A percentile compares a stretch with the other conserved stretches of the same genome.
Conservation (phyloP, 495 filamentous ascomycete genomes). For the Lophium mytilinum region DNA sequence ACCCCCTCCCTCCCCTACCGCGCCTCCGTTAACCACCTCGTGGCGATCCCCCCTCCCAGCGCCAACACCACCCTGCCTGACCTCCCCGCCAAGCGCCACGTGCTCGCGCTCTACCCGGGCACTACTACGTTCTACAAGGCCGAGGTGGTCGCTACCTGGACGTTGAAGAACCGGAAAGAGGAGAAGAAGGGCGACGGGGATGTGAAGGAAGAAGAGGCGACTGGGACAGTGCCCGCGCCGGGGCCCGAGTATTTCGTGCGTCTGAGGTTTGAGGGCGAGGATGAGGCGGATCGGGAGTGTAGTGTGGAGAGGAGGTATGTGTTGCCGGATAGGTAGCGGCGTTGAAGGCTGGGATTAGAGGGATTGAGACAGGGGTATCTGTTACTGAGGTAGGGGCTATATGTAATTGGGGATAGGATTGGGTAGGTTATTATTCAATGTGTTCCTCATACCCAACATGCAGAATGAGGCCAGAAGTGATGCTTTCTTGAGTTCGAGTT, state of each 20-base stretch:
- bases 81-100: conserved; percentile 24
- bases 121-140: conserved; percentile 98
- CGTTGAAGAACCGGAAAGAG: background rate
- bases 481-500: too few species aligned
- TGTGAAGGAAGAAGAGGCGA: conserved; percentile 4
- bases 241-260: conserved; percentile 13
- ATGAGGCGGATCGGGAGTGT: conserved; percentile 32
- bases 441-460: too few species aligned
- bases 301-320: conserved; percentile 37
- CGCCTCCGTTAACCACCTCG: conserved; percentile 70
- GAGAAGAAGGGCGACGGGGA: background rate
- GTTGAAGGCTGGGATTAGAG: background rate
- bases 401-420: background rate
- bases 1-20: conserved; percentile 51
- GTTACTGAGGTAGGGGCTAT: background rate
- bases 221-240: background rate
- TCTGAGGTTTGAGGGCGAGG: conserved; percentile 37
- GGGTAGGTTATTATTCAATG: background rate
- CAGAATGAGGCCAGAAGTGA: too few species aligned
- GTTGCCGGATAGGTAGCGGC: conserved; percentile 22
- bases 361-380: background rate
- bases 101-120: conserved; percentile 56
- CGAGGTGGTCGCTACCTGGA: conserved; percentile 49
- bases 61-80: conserved; percentile 47
- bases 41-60: conserved; percentile 63